A percentile compares a stretch with the other conserved stretches of the same genome.
Evolutionary conservation across 2,329 filamentous ascomycete genomes (phyloP).

Genomic region (Paraphaeosphaeria minitans): DNA sequence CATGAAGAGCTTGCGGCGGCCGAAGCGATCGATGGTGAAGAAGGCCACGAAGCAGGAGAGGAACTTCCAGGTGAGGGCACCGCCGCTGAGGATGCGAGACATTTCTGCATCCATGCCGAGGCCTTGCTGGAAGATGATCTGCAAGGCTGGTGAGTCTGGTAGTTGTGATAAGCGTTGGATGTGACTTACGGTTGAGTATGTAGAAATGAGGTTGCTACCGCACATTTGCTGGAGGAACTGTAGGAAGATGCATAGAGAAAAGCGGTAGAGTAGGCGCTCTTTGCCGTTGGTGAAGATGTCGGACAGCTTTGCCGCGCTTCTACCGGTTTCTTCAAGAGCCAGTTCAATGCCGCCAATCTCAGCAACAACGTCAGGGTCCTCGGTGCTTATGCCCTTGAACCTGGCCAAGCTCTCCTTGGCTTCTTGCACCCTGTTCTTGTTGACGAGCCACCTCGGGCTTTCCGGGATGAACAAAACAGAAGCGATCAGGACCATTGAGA

Average conservation of each 20-base stretch:
- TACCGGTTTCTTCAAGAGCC: conserved; percentile 54
- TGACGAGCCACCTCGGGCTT: conserved; percentile 70
- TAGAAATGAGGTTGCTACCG: conserved; percentile 56
- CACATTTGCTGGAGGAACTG: conserved; percentile 60
- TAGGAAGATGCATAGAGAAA: conserved; percentile 56
- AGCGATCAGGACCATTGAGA: conserved; percentile 58
- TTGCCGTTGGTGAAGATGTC: conserved; percentile 62
- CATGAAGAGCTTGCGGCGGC: conserved; percentile 64
- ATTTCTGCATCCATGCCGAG: conserved; percentile 53
- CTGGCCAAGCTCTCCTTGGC: conserved; percentile 55
- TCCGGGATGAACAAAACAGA: conserved; percentile 73
- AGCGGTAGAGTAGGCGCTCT: conserved; percentile 66
- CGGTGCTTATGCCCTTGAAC: conserved; percentile 47
- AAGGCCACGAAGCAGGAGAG: conserved; percentile 66
- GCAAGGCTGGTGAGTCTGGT: neutral
- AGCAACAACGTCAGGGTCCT: conserved; percentile 62
- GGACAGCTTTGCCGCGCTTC: conserved; percentile 68
- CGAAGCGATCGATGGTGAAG: conserved; percentile 73
- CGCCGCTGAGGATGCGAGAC: conserved; percentile 66
- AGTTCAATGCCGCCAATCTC: conserved; percentile 66
- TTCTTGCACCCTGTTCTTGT: conserved; percentile 69
- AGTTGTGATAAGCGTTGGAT: conserved; percentile 30
- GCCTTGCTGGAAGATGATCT: conserved; percentile 52
- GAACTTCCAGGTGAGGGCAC: conserved; percentile 63
- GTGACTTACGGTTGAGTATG: conserved; percentile 57